A percentile compares a stretch with the other conserved stretches of the same genome.
phyloP scores from a whole-genome alignment of 1,139 yeast species.

The Geotrichum restrictum region DNA sequence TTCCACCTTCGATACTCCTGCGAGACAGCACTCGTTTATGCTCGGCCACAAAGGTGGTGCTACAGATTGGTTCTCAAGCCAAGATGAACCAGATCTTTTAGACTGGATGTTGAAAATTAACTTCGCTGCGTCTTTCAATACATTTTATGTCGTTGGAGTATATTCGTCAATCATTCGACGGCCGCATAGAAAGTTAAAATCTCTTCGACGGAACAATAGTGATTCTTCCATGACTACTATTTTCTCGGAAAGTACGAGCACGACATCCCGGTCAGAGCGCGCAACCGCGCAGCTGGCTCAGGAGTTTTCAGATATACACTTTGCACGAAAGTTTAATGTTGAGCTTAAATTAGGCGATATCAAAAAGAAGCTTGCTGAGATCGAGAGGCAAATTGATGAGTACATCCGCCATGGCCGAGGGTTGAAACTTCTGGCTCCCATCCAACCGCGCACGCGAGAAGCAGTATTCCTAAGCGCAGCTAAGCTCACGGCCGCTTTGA shows the following conservation, averaged over 20 bases:
- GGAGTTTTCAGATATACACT: slow-evolving; percentile 10
- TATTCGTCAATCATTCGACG: background rate
- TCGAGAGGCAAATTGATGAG: slow-evolving; percentile 39
- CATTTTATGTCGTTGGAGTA: slow-evolving; percentile 24
- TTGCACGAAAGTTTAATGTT: slow-evolving; percentile 25
- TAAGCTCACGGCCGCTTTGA: slow-evolving; percentile 47
- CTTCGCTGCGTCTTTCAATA: slow-evolving; percentile 50
- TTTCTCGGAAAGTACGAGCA: background rate
- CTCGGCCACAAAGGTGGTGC: slow-evolving; percentile 38
- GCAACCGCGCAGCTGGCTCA: background rate
- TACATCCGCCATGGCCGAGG: slow-evolving; percentile 41
- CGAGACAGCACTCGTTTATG: slow-evolving; percentile 29
- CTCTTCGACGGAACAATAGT: slow-evolving; percentile 10
- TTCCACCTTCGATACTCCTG: slow-evolving; percentile 19
- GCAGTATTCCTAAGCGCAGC: slow-evolving; percentile 45
- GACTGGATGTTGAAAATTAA: slow-evolving; percentile 59
- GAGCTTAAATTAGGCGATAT: slow-evolving; percentile 37
- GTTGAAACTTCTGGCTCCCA: slow-evolving; percentile 49
- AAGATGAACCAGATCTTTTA: slow-evolving; percentile 41
- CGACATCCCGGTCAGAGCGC: background rate
- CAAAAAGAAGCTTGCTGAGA: slow-evolving; percentile 34
- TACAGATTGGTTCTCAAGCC: slow-evolving; percentile 40
- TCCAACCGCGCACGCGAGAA: slow-evolving; percentile 50
- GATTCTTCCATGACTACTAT: slow-evolving; percentile 8
- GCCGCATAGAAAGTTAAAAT: background rate